phyloP scores from a whole-genome alignment of 2,329 filamentous ascomycete genomes.

The Cordyceps farinosa region DNA sequence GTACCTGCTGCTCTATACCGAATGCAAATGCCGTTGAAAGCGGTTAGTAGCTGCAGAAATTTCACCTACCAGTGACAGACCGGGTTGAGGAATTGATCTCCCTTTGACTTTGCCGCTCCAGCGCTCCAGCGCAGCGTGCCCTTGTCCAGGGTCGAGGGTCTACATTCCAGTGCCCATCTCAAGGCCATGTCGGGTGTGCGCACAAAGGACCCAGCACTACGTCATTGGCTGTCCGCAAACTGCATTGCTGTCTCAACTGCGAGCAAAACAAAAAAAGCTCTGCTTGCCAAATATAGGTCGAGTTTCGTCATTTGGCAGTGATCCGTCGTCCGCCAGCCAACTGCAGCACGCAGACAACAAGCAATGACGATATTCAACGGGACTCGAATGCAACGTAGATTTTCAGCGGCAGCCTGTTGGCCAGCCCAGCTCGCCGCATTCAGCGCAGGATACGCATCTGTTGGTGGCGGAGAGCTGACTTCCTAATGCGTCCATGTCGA shows the following conservation, averaged over 20 bases:
- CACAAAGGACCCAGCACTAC: background rate
- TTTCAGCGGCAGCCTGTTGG: background rate
- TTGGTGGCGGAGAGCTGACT: background rate
- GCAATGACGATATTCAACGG: background rate
- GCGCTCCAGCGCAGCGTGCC: background rate
- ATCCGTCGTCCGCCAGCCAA: background rate
- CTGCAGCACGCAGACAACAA: background rate
- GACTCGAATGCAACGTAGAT: background rate
- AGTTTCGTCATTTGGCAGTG: background rate
- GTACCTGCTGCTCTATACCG: background rate
- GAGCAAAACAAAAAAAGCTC: background rate
- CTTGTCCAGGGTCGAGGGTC: background rate
- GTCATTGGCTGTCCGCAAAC: background rate
- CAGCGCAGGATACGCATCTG: background rate
- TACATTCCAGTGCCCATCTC: background rate
- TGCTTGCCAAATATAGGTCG: background rate
- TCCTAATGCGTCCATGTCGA: slow-evolving; percentile 5
- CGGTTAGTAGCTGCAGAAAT: background rate
- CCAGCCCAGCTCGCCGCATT: background rate
- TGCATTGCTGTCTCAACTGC: background rate
- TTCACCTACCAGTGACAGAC: background rate
- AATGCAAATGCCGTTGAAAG: background rate
- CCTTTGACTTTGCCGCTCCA: background rate
- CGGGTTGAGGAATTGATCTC: slow-evolving; percentile 2
- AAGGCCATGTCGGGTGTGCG: background rate